Conservation (phyloP, 2,329 filamentous ascomycete species). For the Fusarium pseudograminearum region DNA sequence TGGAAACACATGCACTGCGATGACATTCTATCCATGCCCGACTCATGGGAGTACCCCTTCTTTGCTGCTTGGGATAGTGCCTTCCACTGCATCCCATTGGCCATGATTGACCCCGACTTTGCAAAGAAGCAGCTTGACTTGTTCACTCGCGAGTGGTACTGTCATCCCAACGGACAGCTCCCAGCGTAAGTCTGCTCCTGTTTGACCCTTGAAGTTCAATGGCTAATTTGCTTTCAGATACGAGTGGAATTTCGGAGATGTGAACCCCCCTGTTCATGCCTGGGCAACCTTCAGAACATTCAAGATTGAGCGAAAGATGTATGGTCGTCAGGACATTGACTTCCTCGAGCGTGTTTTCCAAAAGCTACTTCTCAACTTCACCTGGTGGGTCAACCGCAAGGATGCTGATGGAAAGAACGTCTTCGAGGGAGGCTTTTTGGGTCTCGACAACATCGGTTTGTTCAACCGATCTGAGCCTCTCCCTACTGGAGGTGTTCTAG, state of each 20-base stretch:
- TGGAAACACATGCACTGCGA: conserved; percentile 98
- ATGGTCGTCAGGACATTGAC: conserved; percentile 92
- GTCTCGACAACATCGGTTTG: conserved; percentile 95
- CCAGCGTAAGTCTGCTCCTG: conserved; percentile 73
- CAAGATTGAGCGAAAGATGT: conserved; percentile 98
- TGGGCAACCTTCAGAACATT: conserved; percentile 97
- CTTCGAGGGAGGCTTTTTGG: conserved; percentile 95
- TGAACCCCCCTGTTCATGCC: conserved; percentile 95
- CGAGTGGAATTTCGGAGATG: conserved; percentile 98
- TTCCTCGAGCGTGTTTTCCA: conserved; percentile 97
- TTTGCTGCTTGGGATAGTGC: conserved; percentile 98
- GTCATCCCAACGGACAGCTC: conserved; percentile 95
- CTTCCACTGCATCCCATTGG: conserved; percentile 94
- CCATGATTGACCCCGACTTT: conserved; percentile 98
- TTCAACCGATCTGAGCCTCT: conserved; percentile 97
- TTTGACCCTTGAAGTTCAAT: background rate
- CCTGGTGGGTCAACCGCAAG: conserved; percentile 99
- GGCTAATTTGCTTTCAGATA: conserved; percentile 58
- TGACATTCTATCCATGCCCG: conserved; percentile 96
- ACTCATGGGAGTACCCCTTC: conserved; percentile 99
- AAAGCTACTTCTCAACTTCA: conserved; percentile 95
- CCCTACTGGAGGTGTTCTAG: conserved; percentile 90
- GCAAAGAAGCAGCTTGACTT: conserved; percentile 98
- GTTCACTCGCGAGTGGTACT: conserved; percentile 98
- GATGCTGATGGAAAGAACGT: conserved; percentile 95